phyloP scores from a whole-genome alignment of 495 filamentous ascomycete genomes.

The Neurospora africana region DNA sequence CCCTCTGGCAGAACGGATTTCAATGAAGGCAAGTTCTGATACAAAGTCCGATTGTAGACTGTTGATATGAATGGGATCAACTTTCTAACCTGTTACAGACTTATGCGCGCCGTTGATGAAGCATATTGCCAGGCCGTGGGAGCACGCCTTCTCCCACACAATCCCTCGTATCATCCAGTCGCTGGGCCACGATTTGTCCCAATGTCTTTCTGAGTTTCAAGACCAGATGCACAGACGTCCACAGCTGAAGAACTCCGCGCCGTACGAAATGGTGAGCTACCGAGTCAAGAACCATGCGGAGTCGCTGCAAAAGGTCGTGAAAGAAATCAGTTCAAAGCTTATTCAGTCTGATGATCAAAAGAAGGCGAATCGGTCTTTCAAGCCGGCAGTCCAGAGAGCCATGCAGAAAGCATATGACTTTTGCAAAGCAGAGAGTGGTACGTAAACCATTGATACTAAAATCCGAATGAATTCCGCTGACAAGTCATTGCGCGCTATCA shows the following conservation, averaged over 20 bases:
- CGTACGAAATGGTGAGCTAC: conserved; percentile 1
- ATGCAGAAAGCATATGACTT: conserved; percentile 35
- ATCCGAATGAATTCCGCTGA: neutral
- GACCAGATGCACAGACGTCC: conserved; percentile 17
- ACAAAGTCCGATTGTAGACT: neutral
- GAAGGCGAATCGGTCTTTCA: conserved; percentile 44
- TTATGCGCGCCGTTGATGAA: conserved; percentile 40
- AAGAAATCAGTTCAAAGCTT: conserved; percentile 13
- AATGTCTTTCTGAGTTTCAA: conserved; percentile 21
- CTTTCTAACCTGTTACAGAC: conserved; percentile 11
- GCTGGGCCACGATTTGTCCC: conserved; percentile 1
- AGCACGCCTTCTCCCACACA: conserved; percentile 26
- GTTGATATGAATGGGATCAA: neutral
- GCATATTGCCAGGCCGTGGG: conserved; percentile 39
- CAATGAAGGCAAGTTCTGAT: conserved; percentile 32
- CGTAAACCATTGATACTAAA: neutral
- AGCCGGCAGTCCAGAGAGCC: conserved; percentile 29
- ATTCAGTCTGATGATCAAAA: conserved; percentile 34
- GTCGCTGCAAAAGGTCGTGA: conserved; percentile 23
- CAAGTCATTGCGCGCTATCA: neutral
- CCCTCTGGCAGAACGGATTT: conserved; percentile 26
- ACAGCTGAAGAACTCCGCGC: conserved; percentile 3
- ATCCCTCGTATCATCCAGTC: conserved; percentile 11
- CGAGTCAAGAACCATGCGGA: conserved; percentile 32
- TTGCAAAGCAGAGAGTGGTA: conserved; percentile 37